Evolutionary conservation across 495 filamentous ascomycete genomes (phyloP), one percentile per base, ranked within the genome.

Genomic region (Arthonia radiata): DNA sequence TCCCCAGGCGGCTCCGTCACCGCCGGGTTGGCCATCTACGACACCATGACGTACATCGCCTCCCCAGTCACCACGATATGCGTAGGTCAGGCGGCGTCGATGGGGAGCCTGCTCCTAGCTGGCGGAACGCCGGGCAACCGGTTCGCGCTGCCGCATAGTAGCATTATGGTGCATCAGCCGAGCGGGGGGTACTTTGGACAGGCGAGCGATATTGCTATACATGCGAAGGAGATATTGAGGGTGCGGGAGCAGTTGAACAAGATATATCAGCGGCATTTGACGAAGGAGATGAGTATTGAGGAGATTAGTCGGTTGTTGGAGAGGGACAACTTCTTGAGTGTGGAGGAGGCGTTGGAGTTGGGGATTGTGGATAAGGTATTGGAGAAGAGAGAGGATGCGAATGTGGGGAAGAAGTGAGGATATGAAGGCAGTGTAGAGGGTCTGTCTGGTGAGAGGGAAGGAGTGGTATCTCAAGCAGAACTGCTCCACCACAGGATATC

Each of bases 31-130:
- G 82, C 86, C 25, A 93, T 97, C 43, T 97, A 97, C 57, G 86
- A 97, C 48, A 94, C 89, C 26, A 97, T 97, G 83, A 70, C 71
- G 33, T 97, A 94, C 52, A 94, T 97, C 49, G 66, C 67, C 33
- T 74, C 75, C 3, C 78, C 86, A 6, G 79, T 94, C 3, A 73
- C 69, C 23, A 97, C 86, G 2, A 90, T 94, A 35, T 94, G 89
- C 46, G 61, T 94, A 13, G 86, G 86, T 4, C 80, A 89, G 45
- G 86, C 86, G 0, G 83, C 86, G 3, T 79, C 71, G 12, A 97
- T 97, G 86, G 86, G 83, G 27, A 78, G 71, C 2, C 57, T 93
- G 13, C 59, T 97, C 0, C 64, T 97, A 3, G 71, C 73, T 31
- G 86, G 86, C 22, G 86, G 86, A 8, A 57, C 74, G 24, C 54